A percentile compares a stretch with the other conserved stretches of the same genome.
Conservation (phyloP, 2,329 filamentous ascomycete genomes). For the Xenoacremonium recifei region DNA sequence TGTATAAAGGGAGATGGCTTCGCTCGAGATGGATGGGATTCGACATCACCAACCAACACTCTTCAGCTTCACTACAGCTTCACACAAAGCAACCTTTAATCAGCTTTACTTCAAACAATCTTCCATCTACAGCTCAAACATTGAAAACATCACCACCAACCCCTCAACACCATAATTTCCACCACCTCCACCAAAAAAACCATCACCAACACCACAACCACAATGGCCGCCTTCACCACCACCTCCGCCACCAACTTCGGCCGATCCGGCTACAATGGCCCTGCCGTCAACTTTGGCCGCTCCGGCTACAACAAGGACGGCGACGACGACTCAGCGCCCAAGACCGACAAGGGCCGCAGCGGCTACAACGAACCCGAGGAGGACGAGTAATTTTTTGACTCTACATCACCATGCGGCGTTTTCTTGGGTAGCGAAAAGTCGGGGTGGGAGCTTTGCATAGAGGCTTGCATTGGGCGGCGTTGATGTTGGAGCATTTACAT, state of each 20-base stretch:
- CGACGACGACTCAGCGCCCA: constrained; percentile 25
- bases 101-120: not conserved
- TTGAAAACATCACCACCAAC: constrained; percentile 8
- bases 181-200: constrained; percentile 1
- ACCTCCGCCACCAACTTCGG: constrained; percentile 36
- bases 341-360: constrained; percentile 36
- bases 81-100: not conserved
- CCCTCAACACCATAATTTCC: constrained; percentile 5
- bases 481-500: constrained; percentile 7
- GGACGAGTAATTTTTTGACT: constrained; percentile 30
- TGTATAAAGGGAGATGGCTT: not conserved
- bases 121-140: not conserved
- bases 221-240: constrained; percentile 32
- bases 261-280: constrained; percentile 44
- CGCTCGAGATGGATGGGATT: not conserved
- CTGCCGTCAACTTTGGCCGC: constrained; percentile 34
- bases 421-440: too few relatives aligned
- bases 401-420: too few relatives aligned
- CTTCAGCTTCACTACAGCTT: not conserved
- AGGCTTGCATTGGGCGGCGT: constrained; percentile 13
- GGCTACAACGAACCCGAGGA: constrained; percentile 40
- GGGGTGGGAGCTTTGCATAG: too few relatives aligned
- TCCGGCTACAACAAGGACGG: constrained; percentile 36
- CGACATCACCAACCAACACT: not conserved
- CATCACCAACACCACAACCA: constrained; percentile 5